Percentiles rank a stretch among this genome's conserved stretches.
These are phyloP conservation scores for Fusarium luffae DNA, from an alignment of 2,329 filamentous ascomycete species.

Conservation along the genomic window DNA sequence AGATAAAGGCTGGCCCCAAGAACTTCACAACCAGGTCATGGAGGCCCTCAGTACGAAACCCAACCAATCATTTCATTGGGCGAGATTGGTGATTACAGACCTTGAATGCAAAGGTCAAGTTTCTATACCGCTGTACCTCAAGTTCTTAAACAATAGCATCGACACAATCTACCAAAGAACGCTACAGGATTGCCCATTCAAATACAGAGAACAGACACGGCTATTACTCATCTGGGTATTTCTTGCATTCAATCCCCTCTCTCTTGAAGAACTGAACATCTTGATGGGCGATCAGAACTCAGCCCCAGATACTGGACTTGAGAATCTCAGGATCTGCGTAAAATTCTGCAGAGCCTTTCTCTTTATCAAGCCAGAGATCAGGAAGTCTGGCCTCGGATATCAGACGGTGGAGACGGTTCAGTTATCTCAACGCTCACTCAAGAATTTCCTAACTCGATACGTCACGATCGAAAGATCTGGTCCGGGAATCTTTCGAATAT, in stretches of 20 bases:
- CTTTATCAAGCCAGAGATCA: background rate
- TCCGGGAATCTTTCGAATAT: background rate
- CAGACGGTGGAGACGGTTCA: slow-evolving; percentile 7
- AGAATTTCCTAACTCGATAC: background rate
- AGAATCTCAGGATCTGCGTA: background rate
- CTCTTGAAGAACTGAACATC: background rate
- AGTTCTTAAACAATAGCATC: background rate
- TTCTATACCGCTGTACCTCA: background rate
- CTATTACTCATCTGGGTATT: slow-evolving; percentile 1
- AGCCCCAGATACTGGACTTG: background rate
- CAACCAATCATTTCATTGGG: background rate
- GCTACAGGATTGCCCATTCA: background rate
- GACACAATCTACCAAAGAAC: background rate
- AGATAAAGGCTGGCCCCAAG: background rate
- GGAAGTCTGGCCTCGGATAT: background rate
- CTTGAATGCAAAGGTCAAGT: background rate
- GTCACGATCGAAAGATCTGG: too few species aligned
- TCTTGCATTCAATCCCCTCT: slow-evolving; percentile 3
- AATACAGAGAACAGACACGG: background rate
- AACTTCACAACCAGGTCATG: background rate
- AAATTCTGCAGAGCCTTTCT: background rate
- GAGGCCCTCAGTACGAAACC: background rate
- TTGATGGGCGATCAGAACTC: background rate
- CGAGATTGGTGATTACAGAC: background rate
- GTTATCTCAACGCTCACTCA: background rate